Conservation (phyloP, 805 yeast species). For the Candida cerambycidarum region DNA sequence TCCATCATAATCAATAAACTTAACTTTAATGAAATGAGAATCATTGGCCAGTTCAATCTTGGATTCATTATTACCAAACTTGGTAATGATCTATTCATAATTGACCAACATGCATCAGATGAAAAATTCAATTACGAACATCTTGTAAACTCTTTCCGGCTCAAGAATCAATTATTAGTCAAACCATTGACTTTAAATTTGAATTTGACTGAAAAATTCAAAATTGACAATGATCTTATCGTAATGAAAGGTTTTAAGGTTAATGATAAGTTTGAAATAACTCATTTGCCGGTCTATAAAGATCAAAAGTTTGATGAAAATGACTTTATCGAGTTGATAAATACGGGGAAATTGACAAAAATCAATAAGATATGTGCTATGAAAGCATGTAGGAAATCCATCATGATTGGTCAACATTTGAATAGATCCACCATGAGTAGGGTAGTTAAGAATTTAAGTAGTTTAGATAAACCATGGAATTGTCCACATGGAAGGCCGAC, state of each 20-base stretch:
- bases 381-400: slow-evolving; percentile 92
- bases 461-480: slow-evolving; percentile 90
- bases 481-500: slow-evolving; percentile 99
- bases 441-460: slow-evolving; percentile 67
- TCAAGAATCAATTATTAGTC: slow-evolving; percentile 65
- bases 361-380: slow-evolving; percentile 83
- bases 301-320: slow-evolving; percentile 60
- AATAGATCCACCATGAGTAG: slow-evolving; percentile 57
- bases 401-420: slow-evolving; percentile 87
- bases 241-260: slow-evolving; percentile 76
- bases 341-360: slow-evolving; percentile 51
- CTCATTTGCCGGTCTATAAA: slow-evolving; percentile 73
- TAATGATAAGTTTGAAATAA: slow-evolving; percentile 45
- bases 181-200: slow-evolving; percentile 58
- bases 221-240: slow-evolving; percentile 55
- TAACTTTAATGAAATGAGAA: slow-evolving; percentile 72
- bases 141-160: slow-evolving; percentile 51
- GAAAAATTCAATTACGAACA: slow-evolving; percentile 89
- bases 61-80: slow-evolving; percentile 84
- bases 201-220: slow-evolving; percentile 75
- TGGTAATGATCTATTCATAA: slow-evolving; percentile 66
- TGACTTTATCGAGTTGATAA: slow-evolving; percentile 78
- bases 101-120: slow-evolving; percentile 98
- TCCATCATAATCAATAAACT: slow-evolving; percentile 52
- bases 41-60: slow-evolving; percentile 93